These are phyloP conservation scores for Neurospora discreta DNA, from an alignment of 495 filamentous ascomycete species.

Conservation along the genomic window DNA sequence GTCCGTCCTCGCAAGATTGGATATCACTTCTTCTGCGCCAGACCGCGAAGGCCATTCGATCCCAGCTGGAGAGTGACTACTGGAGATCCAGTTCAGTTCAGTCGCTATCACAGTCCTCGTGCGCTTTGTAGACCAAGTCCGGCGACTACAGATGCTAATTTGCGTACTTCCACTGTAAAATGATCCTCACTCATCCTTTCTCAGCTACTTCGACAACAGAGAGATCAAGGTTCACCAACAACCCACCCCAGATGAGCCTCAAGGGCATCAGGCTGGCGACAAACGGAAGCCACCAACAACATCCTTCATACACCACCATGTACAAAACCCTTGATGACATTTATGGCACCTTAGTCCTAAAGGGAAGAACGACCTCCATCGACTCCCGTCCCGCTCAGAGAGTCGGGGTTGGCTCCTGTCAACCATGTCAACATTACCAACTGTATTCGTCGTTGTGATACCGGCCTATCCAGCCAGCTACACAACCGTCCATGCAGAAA, in stretches of 20 bases:
- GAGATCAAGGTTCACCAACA: neutral
- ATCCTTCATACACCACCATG: neutral
- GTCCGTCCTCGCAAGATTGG: too few species aligned
- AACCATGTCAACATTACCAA: neutral
- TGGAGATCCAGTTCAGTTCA: neutral
- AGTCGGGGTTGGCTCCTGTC: neutral
- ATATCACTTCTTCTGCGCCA: neutral
- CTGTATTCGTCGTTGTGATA: neutral
- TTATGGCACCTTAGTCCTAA: neutral
- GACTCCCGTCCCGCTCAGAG: neutral
- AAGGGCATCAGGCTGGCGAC: neutral
- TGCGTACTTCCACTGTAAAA: neutral
- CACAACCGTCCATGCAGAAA: neutral
- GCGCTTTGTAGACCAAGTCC: neutral
- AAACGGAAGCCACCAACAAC: neutral
- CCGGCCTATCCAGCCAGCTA: neutral
- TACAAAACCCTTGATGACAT: neutral
- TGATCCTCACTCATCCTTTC: neutral
- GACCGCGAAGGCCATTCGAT: too few species aligned
- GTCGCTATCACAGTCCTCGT: neutral
- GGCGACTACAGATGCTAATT: neutral
- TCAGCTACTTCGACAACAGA: neutral
- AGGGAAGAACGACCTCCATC: neutral
- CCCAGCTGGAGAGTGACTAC: neutral
- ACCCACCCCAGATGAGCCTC: neutral